Conservation (phyloP, 2,329 filamentous ascomycete species). For the Tolypocladium ovalisporum region DNA sequence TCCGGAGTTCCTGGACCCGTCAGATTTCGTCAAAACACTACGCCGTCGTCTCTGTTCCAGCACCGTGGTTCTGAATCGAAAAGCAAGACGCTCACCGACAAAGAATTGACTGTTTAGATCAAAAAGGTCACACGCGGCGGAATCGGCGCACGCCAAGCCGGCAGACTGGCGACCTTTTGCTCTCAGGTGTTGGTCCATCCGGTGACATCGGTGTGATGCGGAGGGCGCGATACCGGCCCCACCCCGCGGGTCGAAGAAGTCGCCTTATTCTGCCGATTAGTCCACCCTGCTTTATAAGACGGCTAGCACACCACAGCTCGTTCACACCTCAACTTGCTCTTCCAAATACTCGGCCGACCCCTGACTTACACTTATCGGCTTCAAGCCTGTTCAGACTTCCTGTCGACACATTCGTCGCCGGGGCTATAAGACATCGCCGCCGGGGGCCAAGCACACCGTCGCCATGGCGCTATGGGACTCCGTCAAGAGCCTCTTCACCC, state of each 20-base stretch:
- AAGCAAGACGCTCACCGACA: not conserved
- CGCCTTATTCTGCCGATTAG: not conserved
- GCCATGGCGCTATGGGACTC: conserved; percentile 14
- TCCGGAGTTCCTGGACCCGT: not conserved
- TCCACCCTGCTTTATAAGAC: not conserved
- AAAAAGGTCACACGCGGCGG: not conserved
- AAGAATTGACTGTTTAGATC: no score
- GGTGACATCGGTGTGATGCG: not conserved
- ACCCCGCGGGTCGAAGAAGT: not conserved
- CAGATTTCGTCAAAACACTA: not conserved
- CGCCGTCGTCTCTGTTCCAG: not conserved
- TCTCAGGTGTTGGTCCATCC: not conserved
- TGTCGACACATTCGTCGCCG: not conserved
- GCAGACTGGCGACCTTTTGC: not conserved
- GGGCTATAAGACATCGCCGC: not conserved
- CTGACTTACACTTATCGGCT: not conserved
- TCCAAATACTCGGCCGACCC: not conserved
- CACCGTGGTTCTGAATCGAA: not conserved
- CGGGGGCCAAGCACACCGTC: not conserved
- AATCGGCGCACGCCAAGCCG: not conserved
- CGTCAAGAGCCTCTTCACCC: conserved; percentile 15
- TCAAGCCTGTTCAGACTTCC: not conserved
- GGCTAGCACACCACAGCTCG: not conserved
- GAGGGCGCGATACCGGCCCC: not conserved
- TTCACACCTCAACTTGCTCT: not conserved